Evolutionary conservation across 1,284 basidiomycete genomes (phyloP).

Genomic region (Tylopilus sp.): DNA sequence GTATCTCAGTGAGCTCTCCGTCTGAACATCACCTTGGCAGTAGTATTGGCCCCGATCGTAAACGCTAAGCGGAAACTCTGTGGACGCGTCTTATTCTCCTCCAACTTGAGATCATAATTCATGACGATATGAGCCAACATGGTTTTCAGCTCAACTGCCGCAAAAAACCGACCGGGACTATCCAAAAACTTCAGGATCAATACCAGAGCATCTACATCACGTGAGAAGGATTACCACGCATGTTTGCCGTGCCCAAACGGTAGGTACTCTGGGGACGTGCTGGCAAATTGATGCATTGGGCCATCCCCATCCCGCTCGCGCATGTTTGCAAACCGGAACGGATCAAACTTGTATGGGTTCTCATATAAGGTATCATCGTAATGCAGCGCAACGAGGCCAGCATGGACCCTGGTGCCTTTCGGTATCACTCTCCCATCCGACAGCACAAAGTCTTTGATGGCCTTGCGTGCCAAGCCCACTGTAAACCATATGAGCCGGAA

Average conservation of each 20-base stretch:
- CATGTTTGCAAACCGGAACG: conserved; percentile 42
- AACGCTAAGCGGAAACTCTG: conserved; percentile 2
- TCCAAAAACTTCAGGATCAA: neutral
- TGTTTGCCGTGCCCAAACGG: conserved; percentile 20
- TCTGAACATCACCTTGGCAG: conserved; percentile 20
- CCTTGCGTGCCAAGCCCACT: conserved; percentile 48
- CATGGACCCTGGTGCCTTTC: conserved; percentile 42
- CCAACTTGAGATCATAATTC: conserved; percentile 41
- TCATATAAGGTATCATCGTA: conserved; percentile 37
- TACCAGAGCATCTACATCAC: neutral
- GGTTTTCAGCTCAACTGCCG: conserved; percentile 35
- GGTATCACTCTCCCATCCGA: conserved; percentile 54
- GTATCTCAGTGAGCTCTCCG: conserved; percentile 1
- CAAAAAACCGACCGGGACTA: conserved; percentile 46
- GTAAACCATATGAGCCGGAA: no score
- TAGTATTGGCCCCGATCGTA: conserved; percentile 1
- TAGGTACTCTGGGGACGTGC: conserved; percentile 11
- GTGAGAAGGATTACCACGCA: conserved; percentile 15
- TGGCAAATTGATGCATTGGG: conserved; percentile 26
- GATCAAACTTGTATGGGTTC: conserved; percentile 40
- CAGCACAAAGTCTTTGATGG: conserved; percentile 48
- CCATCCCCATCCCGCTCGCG: conserved; percentile 16
- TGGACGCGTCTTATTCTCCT: conserved; percentile 40
- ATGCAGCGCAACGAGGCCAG: conserved; percentile 36
- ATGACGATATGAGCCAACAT: conserved; percentile 41